Base-by-base conservation (phyloP, 805 yeast genomes). In the Candida rishiriensis region DNA sequence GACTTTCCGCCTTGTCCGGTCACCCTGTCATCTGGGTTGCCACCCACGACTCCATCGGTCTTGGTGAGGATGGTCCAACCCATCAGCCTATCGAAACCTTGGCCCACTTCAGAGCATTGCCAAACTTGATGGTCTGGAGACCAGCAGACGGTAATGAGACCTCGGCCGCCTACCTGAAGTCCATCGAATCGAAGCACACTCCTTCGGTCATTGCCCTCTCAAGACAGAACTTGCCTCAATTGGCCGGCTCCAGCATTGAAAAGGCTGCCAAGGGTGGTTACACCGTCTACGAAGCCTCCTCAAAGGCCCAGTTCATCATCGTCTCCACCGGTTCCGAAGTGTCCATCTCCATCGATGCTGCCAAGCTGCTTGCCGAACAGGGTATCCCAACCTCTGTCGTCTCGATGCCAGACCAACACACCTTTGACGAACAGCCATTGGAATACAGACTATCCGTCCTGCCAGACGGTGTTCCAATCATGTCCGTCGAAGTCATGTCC, bases 301-400 rank as follows among this genome's bases (percentile, higher is more conserved):
- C 26, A 21, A 61, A 71, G 48, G 79, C 89, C 36, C 85, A 86
- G 59, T 65, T 93, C 48, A 84, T 87, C 65, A 67, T 91, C 51
- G 93, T 85, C 48, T 76, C 97, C 37, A 86, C 97, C 41, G 99
- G 99, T 71, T 91, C 98, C 43, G 99, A 93, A 78, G 93, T 93
- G 52, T 71, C 81, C 47, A 66, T 91, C 52, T 76, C 88, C 48
- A 83, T 89, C 54, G 95, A 83, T 31, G 89, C 95, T 53, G 83
- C 89, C 57, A 82, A 87, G 77, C 64, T 72, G 43, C 80, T 93
- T 59, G 78, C 71, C 45, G 63, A 72, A 49, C 64, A 73, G 53
- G 95, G 95, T 54, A 59, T 81, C 65, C 77, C 81, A 66, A 88
- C 88, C 43, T 73, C 84, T 57, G 85, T 93, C 54, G 97, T 93